Evolutionary conservation across 2,329 filamentous ascomycete genomes (phyloP).

Genomic region (Teratosphaeria zuluensis): DNA sequence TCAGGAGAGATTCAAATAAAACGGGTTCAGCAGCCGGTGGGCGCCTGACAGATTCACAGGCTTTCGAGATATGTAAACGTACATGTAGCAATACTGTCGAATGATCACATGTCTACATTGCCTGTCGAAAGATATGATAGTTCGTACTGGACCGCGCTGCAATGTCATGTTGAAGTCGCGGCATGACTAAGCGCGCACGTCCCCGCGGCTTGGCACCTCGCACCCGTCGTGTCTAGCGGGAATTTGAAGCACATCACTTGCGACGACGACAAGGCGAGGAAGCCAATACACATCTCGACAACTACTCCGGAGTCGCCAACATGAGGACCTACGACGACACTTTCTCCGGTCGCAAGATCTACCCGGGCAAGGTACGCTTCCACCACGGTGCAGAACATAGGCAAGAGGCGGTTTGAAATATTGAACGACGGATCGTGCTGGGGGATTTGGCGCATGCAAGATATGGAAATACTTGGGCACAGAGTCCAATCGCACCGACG

Average conservation of each 20-base stretch:
- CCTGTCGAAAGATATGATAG: too few relatives aligned
- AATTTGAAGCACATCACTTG: background rate
- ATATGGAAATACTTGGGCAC: background rate
- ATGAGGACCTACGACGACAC: constrained; percentile 72
- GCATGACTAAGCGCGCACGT: background rate
- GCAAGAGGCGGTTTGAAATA: constrained; percentile 1
- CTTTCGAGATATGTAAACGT: too few relatives aligned
- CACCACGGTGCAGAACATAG: background rate
- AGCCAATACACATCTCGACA: constrained; percentile 4
- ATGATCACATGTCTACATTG: too few relatives aligned
- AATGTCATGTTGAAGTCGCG: background rate
- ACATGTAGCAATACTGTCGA: too few relatives aligned
- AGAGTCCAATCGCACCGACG: background rate
- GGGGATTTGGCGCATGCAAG: background rate
- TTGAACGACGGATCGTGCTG: background rate
- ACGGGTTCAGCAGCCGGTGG: background rate
- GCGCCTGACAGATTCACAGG: too few relatives aligned
- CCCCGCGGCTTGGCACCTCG: background rate
- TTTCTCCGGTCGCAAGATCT: constrained; percentile 70
- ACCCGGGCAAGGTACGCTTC: constrained; percentile 60
- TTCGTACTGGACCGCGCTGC: too few relatives aligned
- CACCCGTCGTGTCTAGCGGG: background rate
- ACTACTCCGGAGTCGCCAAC: constrained; percentile 36
- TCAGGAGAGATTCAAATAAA: background rate
- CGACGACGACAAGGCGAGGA: constrained; percentile 6